Evolutionary conservation across 345 rosid genomes (phyloP).

Genomic region (Boechera retrofracta): DNA sequence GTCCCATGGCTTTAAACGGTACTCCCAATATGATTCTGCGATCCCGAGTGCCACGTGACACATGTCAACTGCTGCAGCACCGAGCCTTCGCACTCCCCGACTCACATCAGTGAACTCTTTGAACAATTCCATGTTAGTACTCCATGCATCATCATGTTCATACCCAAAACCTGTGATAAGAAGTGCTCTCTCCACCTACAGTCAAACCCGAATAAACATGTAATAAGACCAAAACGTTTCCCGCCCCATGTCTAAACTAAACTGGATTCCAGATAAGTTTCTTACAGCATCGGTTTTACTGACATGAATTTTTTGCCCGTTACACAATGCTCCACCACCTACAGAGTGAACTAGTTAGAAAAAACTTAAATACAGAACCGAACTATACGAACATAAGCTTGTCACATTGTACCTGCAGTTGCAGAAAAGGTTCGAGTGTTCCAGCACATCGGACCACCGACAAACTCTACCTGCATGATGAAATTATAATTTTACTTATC

Average conservation of each 20-base stretch:
- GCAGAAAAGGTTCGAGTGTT: slow-evolving; percentile 87
- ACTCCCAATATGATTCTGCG: slow-evolving; percentile 94
- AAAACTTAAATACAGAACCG: slow-evolving; percentile 19
- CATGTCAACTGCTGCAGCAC: slow-evolving; percentile 99
- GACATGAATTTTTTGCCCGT: slow-evolving; percentile 74
- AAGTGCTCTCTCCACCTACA: slow-evolving; percentile 91
- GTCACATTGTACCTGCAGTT: slow-evolving; percentile 64
- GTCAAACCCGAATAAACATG: not conserved
- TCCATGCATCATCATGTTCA: slow-evolving; percentile 94
- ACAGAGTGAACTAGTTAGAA: slow-evolving; percentile 31
- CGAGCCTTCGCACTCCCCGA: slow-evolving; percentile 93
- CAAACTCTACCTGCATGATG: slow-evolving; percentile 80
- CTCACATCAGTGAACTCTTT: slow-evolving; percentile 94
- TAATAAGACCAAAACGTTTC: slow-evolving; percentile 9
- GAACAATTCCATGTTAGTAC: slow-evolving; percentile 85
- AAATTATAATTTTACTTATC: not conserved
- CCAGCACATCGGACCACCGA: slow-evolving; percentile 98
- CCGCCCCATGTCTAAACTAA: not conserved
- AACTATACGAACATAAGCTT: slow-evolving; percentile 13
- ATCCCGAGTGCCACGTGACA: slow-evolving; percentile 96
- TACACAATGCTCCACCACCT: slow-evolving; percentile 98
- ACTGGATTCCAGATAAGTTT: not conserved
- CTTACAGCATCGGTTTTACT: slow-evolving; percentile 80
- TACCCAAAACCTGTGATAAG: slow-evolving; percentile 98
- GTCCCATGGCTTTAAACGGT: slow-evolving; percentile 98